Conservation (phyloP, 2,329 filamentous ascomycete species). For the Neonectria coccinea region DNA sequence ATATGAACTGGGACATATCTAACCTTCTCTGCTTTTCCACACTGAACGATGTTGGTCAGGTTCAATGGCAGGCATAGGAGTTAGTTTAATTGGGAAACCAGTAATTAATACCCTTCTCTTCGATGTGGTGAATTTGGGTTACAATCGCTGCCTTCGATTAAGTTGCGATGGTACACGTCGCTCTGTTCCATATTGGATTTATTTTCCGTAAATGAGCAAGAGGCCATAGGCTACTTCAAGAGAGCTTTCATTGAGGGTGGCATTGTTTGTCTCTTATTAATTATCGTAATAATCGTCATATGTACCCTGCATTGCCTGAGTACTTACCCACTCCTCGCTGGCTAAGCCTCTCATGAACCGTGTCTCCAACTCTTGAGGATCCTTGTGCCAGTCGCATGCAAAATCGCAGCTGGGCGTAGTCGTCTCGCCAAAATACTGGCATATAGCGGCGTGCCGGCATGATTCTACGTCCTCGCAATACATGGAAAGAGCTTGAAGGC, state of each 20-base stretch:
- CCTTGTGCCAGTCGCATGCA: constrained; percentile 84
- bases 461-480: constrained; percentile 83
- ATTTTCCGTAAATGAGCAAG: background rate
- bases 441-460: constrained; percentile 83
- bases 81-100: background rate
- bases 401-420: constrained; percentile 72
- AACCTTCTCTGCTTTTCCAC: constrained; percentile 40
- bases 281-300: constrained; percentile 68
- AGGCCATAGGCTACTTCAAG: background rate
- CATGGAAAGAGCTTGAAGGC: constrained; percentile 74
- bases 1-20: constrained; percentile 44
- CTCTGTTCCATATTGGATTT: background rate
- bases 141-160: background rate
- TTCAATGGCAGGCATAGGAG: constrained; percentile 31
- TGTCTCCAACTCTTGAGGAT: constrained; percentile 66
- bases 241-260: background rate
- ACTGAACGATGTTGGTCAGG: constrained; percentile 20
- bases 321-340: constrained; percentile 72
- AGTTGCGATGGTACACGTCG: background rate
- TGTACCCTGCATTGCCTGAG: constrained; percentile 69
- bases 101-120: background rate
- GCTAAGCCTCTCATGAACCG: constrained; percentile 68
- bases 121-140: too few species aligned
- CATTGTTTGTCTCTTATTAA: constrained; percentile 11
- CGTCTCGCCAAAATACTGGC: constrained; percentile 80